phyloP scores from a whole-genome alignment of 2,329 filamentous ascomycete species.

The Neonectria magnoliae region DNA sequence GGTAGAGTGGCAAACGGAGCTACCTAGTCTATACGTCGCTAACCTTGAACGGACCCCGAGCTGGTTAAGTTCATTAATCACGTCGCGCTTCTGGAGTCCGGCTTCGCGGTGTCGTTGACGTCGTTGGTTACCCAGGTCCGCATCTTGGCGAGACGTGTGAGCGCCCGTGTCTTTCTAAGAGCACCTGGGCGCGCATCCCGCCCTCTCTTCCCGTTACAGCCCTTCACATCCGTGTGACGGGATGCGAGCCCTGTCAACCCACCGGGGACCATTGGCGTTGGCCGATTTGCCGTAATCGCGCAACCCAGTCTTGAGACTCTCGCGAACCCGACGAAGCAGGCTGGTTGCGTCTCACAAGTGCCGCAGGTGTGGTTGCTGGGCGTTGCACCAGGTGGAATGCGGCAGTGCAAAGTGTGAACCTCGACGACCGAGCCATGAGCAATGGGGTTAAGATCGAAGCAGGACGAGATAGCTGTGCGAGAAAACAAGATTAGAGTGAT shows the following conservation, averaged over 20 bases:
- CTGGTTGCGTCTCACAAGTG: background rate
- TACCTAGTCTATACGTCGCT: background rate
- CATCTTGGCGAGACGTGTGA: background rate
- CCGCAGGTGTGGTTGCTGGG: background rate
- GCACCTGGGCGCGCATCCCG: background rate
- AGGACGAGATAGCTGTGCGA: background rate
- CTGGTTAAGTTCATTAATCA: background rate
- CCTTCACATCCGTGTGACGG: background rate
- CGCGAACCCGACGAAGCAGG: background rate
- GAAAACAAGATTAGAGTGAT: slow-evolving; percentile 7
- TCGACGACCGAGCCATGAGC: slow-evolving; percentile 2
- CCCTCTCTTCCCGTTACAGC: background rate
- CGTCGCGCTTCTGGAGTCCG: background rate
- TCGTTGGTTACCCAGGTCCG: too few relatives aligned
- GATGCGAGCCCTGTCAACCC: background rate
- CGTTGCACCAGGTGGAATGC: slow-evolving; percentile 19
- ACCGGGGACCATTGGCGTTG: background rate
- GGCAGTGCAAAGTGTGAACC: background rate
- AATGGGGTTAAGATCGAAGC: background rate
- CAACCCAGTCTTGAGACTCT: background rate
- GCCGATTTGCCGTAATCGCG: background rate
- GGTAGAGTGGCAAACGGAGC: background rate
- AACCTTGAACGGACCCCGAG: background rate
- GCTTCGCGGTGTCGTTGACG: background rate
- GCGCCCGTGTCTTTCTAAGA: too few relatives aligned